phyloP scores from a whole-genome alignment of 768 basidiomycete genomes.

The Kwoniella botswanensis region DNA sequence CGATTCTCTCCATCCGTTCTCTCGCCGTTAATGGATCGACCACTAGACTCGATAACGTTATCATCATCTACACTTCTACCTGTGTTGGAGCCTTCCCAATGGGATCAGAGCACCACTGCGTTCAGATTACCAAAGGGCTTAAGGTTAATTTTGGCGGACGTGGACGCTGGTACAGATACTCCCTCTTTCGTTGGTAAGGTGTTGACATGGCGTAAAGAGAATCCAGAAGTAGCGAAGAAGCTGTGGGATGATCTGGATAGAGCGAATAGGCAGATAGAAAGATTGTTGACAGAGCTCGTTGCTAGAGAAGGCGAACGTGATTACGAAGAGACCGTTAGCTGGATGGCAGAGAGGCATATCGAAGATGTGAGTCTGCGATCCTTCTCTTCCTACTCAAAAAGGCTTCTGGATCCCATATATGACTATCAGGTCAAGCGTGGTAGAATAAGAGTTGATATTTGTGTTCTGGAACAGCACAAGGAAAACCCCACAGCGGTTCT shows the following conservation, averaged over 20 bases:
- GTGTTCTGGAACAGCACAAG: not conserved
- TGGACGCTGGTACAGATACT: slow-evolving; percentile 94
- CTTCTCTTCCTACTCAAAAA: not conserved
- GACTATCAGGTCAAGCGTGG: not conserved
- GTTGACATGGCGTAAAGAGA: slow-evolving; percentile 79
- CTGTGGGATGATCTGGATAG: slow-evolving; percentile 37
- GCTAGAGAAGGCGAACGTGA: slow-evolving; percentile 27
- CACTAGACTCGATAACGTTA: slow-evolving; percentile 6
- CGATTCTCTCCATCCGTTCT: slow-evolving; percentile 65
- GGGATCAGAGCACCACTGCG: slow-evolving; percentile 73
- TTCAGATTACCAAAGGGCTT: slow-evolving; percentile 84
- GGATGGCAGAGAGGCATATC: slow-evolving; percentile 15
- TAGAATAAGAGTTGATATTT: not conserved
- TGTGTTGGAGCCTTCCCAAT: slow-evolving; percentile 59
- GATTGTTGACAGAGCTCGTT: slow-evolving; percentile 30
- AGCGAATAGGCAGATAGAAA: slow-evolving; percentile 35
- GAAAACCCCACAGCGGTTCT: not conserved
- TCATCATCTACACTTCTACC: slow-evolving; percentile 18
- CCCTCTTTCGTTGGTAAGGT: slow-evolving; percentile 92
- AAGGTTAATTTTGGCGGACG: slow-evolving; percentile 88
- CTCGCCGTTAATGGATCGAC: slow-evolving; percentile 50
- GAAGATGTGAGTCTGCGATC: slow-evolving; percentile 24
- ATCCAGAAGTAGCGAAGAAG: slow-evolving; percentile 61
- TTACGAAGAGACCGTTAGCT: slow-evolving; percentile 23
- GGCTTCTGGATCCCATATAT: no score